Base-by-base conservation (phyloP, 2,329 filamentous ascomycete genomes). In the Neurospora sp. region DNA sequence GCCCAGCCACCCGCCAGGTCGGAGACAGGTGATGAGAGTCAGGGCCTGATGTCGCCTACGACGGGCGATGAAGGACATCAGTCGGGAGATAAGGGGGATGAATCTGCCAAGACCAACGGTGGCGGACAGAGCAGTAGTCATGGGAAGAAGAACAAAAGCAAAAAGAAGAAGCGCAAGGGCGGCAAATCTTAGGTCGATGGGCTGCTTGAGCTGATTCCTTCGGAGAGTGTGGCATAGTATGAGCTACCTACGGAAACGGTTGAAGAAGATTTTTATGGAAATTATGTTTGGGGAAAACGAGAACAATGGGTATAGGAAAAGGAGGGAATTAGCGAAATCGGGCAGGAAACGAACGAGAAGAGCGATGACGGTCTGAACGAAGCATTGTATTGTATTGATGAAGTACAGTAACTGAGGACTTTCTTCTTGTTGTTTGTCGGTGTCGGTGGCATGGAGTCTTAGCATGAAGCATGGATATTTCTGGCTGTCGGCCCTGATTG, bases 101-200 rank as follows among this genome's bases (percentile, higher is more conserved):
- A 46, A 62, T 17, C 52, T 3, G 23, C 67, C 38, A 38, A 58
- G 33, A 38, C 68, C 13, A 69, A 46, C 17, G 73, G 71, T 8
- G 71, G 67, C 8, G 70, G 46, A 9, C 70, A 69, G 17, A 46
- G 67, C 43, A 68, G 69, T 66, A 66, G 39, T 17, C 58, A 58
- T 4, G 23, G 38, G 9, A 70, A 67, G 62, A 76, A 76, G 66
- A 76, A 75, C 68, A 76, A 75, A 70, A 75, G 70, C 19, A 70
- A 73, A 69, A 70, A 74, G 46, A 76, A 75, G 70, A 76, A 76
- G 72, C 72, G 75, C 66, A 76, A 73, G 70, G 74, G 72, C 66
- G 75, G 73, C 68, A 75, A 72, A 66, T 74, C 72, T 15, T 76
- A 76, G 74, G 72, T 71, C 52, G 71, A 70, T 58, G 68, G 28